A percentile compares a stretch with the other conserved stretches of the same genome.
Evolutionary conservation across 2,329 filamentous ascomycete species (phyloP).

Genomic region (Aspergillus thermomutatus): DNA sequence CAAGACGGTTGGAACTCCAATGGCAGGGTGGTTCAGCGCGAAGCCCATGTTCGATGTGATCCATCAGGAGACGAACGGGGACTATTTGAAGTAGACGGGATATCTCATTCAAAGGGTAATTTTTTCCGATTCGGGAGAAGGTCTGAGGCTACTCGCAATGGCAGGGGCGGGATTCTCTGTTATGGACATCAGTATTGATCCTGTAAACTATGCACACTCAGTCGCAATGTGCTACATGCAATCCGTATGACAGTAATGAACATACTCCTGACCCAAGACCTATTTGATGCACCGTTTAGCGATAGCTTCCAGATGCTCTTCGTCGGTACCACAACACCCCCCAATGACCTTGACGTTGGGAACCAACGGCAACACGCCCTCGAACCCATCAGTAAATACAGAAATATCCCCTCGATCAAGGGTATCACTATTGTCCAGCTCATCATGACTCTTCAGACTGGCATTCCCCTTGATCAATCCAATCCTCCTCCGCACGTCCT

Average conservation of each 20-base stretch:
- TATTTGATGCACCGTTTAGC: background rate
- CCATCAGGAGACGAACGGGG: conserved; percentile 57
- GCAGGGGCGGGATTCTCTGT: background rate
- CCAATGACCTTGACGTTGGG: conserved; percentile 6
- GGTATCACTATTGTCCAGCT: conserved; percentile 5
- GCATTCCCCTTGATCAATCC: conserved; percentile 5
- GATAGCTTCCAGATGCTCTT: conserved; percentile 8
- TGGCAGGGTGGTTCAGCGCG: conserved; percentile 67
- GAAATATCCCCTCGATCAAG: conserved; percentile 5
- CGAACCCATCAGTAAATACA: background rate
- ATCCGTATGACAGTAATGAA: background rate
- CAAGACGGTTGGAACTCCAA: conserved; percentile 59
- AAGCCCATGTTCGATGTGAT: conserved; percentile 70
- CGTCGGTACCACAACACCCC: conserved; percentile 12
- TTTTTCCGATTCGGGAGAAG: too few species aligned
- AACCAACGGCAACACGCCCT: background rate
- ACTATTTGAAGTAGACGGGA: conserved; percentile 48
- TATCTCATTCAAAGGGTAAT: too few species aligned
- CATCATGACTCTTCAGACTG: conserved; percentile 2
- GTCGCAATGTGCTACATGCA: background rate
- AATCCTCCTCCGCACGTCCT: background rate
- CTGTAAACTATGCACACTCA: background rate
- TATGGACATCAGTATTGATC: background rate
- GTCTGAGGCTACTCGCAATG: too few species aligned
- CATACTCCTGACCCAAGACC: background rate